A percentile compares a stretch with the other conserved stretches of the same genome.
Evolutionary conservation across 495 filamentous ascomycete genomes (phyloP).

Genomic region (Ascobolus immersus): DNA sequence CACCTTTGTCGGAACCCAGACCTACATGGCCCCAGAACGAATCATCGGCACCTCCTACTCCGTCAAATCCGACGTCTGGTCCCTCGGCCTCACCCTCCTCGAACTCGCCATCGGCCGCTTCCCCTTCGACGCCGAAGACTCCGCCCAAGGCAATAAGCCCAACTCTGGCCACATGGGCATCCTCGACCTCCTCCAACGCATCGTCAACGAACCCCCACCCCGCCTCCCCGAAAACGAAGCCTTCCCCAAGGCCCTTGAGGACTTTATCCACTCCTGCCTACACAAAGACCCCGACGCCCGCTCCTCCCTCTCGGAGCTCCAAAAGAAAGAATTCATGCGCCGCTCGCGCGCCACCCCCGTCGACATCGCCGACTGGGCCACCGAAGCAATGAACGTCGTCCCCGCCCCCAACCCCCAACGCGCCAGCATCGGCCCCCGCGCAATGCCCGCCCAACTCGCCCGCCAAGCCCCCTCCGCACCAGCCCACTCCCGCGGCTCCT

Average conservation of each 20-base stretch:
- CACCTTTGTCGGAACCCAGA: constrained; percentile 93
- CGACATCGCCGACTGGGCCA: constrained; percentile 14
- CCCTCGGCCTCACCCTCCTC: constrained; percentile 87
- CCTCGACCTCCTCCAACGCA: constrained; percentile 83
- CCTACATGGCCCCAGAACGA: constrained; percentile 95
- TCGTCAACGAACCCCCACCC: constrained; percentile 86
- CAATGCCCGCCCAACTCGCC: too few relatives aligned
- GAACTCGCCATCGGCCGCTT: constrained; percentile 92
- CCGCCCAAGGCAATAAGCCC: constrained; percentile 41
- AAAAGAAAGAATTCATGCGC: constrained; percentile 15
- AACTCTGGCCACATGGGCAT: constrained; percentile 69
- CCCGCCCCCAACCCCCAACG: too few relatives aligned
- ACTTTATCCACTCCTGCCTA: constrained; percentile 89
- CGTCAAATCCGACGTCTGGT: constrained; percentile 96
- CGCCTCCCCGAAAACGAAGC: constrained; percentile 87
- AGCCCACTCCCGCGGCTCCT: too few relatives aligned
- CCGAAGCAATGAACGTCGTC: too few relatives aligned
- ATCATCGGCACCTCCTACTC: constrained; percentile 93
- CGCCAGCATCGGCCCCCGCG: too few relatives aligned
- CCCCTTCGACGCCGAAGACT: constrained; percentile 55
- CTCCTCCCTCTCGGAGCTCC: constrained; percentile 73
- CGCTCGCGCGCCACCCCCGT: constrained; percentile 15
- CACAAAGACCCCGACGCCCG: constrained; percentile 65
- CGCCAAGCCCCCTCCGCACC: too few relatives aligned
- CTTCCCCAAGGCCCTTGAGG: constrained; percentile 78